Evolutionary conservation across 352 stramenopile species (phyloP).

Genomic region (Thalassiosira sp.): DNA sequence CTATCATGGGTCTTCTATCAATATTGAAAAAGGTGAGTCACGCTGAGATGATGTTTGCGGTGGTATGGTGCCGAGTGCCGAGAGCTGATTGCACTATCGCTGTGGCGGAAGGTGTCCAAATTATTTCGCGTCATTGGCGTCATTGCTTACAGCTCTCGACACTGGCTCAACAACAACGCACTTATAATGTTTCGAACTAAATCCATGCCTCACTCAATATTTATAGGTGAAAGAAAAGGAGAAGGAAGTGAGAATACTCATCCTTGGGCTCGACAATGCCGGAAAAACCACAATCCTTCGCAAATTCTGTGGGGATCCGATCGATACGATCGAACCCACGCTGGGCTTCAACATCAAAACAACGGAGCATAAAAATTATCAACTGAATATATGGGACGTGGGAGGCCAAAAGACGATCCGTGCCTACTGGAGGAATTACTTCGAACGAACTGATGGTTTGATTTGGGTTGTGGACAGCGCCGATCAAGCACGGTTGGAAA

Average conservation of each 20-base stretch:
- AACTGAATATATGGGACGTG: slow-evolving; percentile 92
- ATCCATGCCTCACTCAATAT: not conserved
- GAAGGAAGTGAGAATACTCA: slow-evolving; percentile 97
- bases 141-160: not conserved
- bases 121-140: not conserved
- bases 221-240: slow-evolving; percentile 98
- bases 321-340: slow-evolving; percentile 96
- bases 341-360: slow-evolving; percentile 99
- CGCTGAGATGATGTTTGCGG: not conserved
- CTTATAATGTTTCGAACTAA: no score
- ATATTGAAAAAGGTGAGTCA: slow-evolving; percentile 78
- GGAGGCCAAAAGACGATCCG: slow-evolving; percentile 98
- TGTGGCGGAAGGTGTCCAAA: not conserved
- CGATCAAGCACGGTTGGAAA: slow-evolving; percentile 91
- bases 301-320: slow-evolving; percentile 96
- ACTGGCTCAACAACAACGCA: not conserved
- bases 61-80: not conserved
- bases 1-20: slow-evolving; percentile 70
- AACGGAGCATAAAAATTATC: slow-evolving; percentile 88
- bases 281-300: slow-evolving; percentile 98
- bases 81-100: not conserved
- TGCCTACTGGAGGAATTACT: slow-evolving; percentile 99
- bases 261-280: slow-evolving; percentile 99
- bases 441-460: slow-evolving; percentile 98
- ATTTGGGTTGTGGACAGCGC: slow-evolving; percentile 98